phyloP scores from a whole-genome alignment of 1,284 basidiomycete genomes.

The Inonotus hispidus region DNA sequence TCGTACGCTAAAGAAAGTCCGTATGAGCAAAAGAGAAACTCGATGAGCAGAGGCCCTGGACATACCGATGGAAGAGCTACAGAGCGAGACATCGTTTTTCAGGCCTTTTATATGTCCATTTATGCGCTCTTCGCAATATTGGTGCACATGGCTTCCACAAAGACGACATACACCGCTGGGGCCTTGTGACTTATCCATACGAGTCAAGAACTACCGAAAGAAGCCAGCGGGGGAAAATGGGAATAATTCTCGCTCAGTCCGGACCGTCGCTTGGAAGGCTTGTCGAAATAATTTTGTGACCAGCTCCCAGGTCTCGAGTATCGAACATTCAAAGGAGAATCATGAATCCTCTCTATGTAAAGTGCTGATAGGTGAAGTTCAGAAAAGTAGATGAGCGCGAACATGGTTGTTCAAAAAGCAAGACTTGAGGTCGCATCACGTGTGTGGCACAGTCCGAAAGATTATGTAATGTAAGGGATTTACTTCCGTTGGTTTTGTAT shows the following conservation, averaged over 20 bases:
- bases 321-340: background rate
- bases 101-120: background rate
- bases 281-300: background rate
- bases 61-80: background rate
- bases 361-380: too few relatives aligned
- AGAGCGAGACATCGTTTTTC: background rate
- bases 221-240: background rate
- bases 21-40: background rate
- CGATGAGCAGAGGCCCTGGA: background rate
- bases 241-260: background rate
- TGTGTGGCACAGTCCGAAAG: too few relatives aligned
- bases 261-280: background rate
- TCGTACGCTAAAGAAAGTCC: background rate
- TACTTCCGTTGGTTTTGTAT: too few relatives aligned
- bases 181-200: conserved; percentile 4
- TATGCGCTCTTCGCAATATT: background rate
- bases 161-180: background rate
- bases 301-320: background rate
- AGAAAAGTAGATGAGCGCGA: too few relatives aligned
- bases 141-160: background rate
- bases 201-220: background rate
- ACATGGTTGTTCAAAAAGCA: too few relatives aligned
- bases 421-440: too few relatives aligned
- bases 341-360: background rate
- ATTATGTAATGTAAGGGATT: too few relatives aligned